Evolutionary conservation across 2,329 filamentous ascomycete species (phyloP).

Genomic region (Talaromyces sp.): DNA sequence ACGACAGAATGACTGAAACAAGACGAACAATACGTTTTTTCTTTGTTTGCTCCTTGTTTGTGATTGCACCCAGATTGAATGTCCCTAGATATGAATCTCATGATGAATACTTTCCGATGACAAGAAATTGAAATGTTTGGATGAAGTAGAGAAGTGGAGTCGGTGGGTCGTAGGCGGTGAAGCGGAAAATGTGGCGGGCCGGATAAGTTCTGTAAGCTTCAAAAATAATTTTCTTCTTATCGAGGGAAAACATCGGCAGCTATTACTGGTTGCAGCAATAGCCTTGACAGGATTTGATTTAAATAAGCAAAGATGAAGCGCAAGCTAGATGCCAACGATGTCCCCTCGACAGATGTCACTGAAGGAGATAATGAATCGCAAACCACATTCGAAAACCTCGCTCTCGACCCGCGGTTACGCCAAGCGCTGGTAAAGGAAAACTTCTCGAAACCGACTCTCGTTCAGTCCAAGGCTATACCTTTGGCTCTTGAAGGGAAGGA

Average conservation of each 20-base stretch:
- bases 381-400: slow-evolving; percentile 68
- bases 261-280: background rate
- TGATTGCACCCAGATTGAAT: background rate
- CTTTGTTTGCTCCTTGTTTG: background rate
- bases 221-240: slow-evolving; percentile 15
- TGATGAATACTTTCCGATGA: background rate
- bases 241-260: background rate
- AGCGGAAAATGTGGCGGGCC: slow-evolving; percentile 17
- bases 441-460: slow-evolving; percentile 80
- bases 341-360: slow-evolving; percentile 37
- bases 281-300: background rate
- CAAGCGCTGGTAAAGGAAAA: slow-evolving; percentile 81
- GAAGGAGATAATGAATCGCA: slow-evolving; percentile 31
- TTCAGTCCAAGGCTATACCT: slow-evolving; percentile 84
- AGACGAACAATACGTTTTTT: background rate
- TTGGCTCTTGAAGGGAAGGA: slow-evolving; percentile 83
- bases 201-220: slow-evolving; percentile 17
- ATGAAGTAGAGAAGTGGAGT: background rate
- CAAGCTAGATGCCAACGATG: slow-evolving; percentile 48
- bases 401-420: slow-evolving; percentile 78
- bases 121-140: background rate
- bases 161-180: slow-evolving; percentile 10
- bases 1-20: background rate
- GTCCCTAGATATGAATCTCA: background rate
- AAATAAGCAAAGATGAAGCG: slow-evolving; percentile 42